Base-by-base conservation (phyloP, 208 protist species). In the Crithidia brevicula region DNA sequence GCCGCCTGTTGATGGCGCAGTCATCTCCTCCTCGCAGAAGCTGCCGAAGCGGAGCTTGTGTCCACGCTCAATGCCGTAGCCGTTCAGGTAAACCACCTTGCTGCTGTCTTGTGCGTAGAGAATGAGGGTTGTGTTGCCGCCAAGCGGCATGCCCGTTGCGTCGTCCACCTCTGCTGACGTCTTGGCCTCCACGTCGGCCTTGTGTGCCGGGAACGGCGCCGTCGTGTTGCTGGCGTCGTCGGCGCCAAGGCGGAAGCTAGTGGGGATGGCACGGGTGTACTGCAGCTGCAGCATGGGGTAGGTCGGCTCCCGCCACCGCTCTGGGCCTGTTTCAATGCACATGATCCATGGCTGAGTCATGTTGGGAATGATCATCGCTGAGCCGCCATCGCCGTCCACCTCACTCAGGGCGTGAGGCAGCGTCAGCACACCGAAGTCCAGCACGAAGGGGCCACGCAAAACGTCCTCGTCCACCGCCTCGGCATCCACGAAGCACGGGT, bases 291-390 rank as follows among this genome's bases (percentile, higher is more conserved):
- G 54, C 64, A 86, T 72, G 33, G 86, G 86, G 25, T 30, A 52
- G 30, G 72, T 53, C 36, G 83, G 72, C 68, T 89, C 74, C 1
- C 84, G 81, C 87, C 87, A 93, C 38, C 74, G 70, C 66, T 93
- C 84, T 9, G 77, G 72, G 0, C 72, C 84, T 0, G 74, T 85
- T 56, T 90, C 87, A 23, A 90, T 49, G 46, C 87, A 93, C 74
- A 93, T 79, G 40, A 89, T 82, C 87, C 87, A 93, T 33, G 87
- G 84, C 74, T 87, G 73, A 25, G 74, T 82, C 50, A 83, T 72
- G 67, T 82, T 85, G 1, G 86, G 86, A 0, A 53, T 53, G 18
- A 74, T 62, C 7, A 8, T 0, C 23, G 67, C 4, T 18, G 15
- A 28, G 25, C 31, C 25, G 43, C 18, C 42, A 22, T 23, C 36